phyloP scores from a whole-genome alignment of 345 rosid species.

The Hibiscus mutabilis region DNA sequence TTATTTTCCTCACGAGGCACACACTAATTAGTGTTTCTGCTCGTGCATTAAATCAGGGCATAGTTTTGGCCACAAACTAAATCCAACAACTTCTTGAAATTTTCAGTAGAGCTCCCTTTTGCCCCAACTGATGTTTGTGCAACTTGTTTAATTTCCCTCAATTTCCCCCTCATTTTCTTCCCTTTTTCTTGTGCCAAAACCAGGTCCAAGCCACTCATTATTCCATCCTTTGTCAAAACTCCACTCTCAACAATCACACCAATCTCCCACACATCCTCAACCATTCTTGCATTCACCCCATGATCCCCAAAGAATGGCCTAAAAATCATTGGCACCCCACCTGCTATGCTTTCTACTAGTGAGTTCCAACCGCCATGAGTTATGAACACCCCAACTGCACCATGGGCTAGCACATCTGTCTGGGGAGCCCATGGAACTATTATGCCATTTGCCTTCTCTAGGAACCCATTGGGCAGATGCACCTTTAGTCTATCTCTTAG shows the following conservation, averaged over 20 bases:
- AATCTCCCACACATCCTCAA: conserved; percentile 44
- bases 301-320: conserved; percentile 51
- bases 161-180: conserved; percentile 33
- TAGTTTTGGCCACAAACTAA: neutral
- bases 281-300: conserved; percentile 33
- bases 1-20: neutral
- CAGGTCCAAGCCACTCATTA: conserved; percentile 29
- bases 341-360: conserved; percentile 37
- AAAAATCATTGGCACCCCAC: conserved; percentile 57
- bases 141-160: conserved; percentile 16
- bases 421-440: conserved; percentile 65
- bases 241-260: conserved; percentile 35
- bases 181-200: conserved; percentile 26
- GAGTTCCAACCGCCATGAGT: conserved; percentile 51
- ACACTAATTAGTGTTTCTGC: neutral
- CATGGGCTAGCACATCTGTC: conserved; percentile 34
- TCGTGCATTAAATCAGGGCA: neutral
- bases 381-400: conserved; percentile 34
- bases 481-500: conserved; percentile 18
- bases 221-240: conserved; percentile 22
- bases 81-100: conserved; percentile 17
- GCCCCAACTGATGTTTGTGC: conserved; percentile 26
- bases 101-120: conserved; percentile 14
- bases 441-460: conserved; percentile 33
- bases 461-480: conserved; percentile 31